Percentiles rank a stretch among this genome's conserved stretches.
phyloP scores from a whole-genome alignment of 192 early-diverging fungal species.

The Gryganskiella cystojenkinii region DNA sequence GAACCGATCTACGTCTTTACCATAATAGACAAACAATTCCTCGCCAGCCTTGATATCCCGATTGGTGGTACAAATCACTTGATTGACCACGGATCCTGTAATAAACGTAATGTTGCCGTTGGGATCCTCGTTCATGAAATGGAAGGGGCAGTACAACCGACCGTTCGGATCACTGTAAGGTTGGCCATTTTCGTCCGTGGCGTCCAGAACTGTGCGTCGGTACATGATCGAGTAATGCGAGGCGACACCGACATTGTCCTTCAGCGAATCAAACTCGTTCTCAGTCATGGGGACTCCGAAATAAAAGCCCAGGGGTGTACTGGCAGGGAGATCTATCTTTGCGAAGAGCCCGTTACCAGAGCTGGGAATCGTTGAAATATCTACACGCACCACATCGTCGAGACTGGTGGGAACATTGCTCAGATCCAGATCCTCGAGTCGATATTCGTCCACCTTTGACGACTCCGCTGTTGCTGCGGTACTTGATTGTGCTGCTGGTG shows the following conservation, averaged over 20 bases:
- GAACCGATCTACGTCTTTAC: slow-evolving; percentile 85
- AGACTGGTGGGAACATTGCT: slow-evolving; percentile 67
- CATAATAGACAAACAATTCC: slow-evolving; percentile 93
- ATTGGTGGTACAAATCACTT: slow-evolving; percentile 85
- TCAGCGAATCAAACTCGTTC: slow-evolving; percentile 90
- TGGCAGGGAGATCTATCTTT: slow-evolving; percentile 73
- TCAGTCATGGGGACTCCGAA: slow-evolving; percentile 99
- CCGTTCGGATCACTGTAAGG: slow-evolving; percentile 78
- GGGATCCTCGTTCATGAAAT: slow-evolving; percentile 86
- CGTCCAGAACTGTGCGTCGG: slow-evolving; percentile 89
- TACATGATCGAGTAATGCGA: slow-evolving; percentile 95
- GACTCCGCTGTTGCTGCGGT: neutral
- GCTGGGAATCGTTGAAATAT: slow-evolving; percentile 71
- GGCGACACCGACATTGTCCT: slow-evolving; percentile 83
- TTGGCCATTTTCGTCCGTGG: slow-evolving; percentile 84
- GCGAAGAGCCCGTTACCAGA: slow-evolving; percentile 86
- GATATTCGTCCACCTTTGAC: slow-evolving; percentile 49
- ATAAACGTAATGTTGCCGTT: slow-evolving; percentile 79
- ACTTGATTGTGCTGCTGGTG: neutral
- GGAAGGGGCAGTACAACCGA: slow-evolving; percentile 86
- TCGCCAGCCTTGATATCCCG: slow-evolving; percentile 78
- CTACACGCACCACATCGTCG: slow-evolving; percentile 72
- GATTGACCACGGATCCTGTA: slow-evolving; percentile 87
- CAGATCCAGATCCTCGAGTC: slow-evolving; percentile 61
- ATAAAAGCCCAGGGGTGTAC: slow-evolving; percentile 90